Evolutionary conservation across 805 yeast genomes (phyloP), one percentile per base, ranked within the genome.

Genomic region (Pichia nakasei): DNA sequence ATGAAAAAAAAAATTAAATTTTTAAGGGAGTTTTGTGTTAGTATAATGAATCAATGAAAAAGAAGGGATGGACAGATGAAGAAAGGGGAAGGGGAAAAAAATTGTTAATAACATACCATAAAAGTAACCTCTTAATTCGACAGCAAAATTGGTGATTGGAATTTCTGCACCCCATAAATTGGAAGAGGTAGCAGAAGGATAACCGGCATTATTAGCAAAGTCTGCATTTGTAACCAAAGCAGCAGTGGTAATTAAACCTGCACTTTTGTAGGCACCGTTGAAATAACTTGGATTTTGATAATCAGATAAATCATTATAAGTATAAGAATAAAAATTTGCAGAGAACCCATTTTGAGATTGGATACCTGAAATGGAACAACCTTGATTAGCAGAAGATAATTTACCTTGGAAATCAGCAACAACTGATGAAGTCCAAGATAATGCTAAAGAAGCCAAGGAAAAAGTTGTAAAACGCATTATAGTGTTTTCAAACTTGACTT

Each of bases 121-220:
- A 33, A 48, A 56, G 20, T 48, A 52, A 46, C 53, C 55, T 17
- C 49, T 38, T 9, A 44, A 43, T 40, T 49, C 55, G 9, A 48
- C 29, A 19, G 36, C 47, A 22, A 52, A 41, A 38, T 48, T 43
- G 2, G 47, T 29, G 31, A 46, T 20, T 13, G 44, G 29, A 11
- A 52, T 17, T 2, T 21, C 26, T n/a, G 43, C 33, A 13, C 53
- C 54, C 20, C 26, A 44, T 17, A 46, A 18, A 3, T 36, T 5
- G 6, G 42, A 29, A 6, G 42, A 18, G 31, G 24, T 15, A 17
- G 29, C 32, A 18, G 19, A 12, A 2, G 43, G 9, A n/a, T 9
- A 31, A 36, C 39, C 42, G 11, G 11, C 32, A 20, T 35, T 27
- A 9, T 40, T 19, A 5, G n/a, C 12, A 18, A 44, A 43, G 27